These are phyloP conservation scores for Vinca minor DNA, from an alignment of 257 asterid species.

Conservation along the genomic window DNA sequence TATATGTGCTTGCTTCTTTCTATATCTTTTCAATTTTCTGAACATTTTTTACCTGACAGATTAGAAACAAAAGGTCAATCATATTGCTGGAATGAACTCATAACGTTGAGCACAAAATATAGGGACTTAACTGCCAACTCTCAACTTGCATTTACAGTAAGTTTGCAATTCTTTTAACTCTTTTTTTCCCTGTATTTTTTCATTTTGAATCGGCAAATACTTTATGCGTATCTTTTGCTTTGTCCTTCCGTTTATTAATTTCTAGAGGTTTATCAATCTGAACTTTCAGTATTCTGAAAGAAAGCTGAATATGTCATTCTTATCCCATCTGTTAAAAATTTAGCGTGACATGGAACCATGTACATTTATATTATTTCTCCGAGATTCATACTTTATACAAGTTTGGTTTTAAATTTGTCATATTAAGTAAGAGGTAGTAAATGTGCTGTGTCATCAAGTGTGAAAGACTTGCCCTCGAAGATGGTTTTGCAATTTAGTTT, in stretches of 20 bases:
- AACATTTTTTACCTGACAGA: constrained; percentile 34
- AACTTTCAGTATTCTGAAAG: not conserved
- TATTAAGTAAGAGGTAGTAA: too few species aligned
- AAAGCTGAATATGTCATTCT: not conserved
- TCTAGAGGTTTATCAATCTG: not conserved
- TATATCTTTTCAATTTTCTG: constrained; percentile 5
- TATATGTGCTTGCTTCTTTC: not conserved
- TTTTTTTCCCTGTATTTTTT: constrained; percentile 1
- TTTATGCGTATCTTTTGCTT: not conserved
- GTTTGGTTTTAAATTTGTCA: too few species aligned
- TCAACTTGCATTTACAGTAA: constrained; percentile 74
- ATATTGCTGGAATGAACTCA: constrained; percentile 84
- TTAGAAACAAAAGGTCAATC: constrained; percentile 76
- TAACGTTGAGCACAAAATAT: constrained; percentile 88
- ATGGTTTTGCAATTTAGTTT: too few species aligned
- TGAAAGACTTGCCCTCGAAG: too few species aligned
- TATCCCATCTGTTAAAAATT: too few species aligned
- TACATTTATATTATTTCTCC: too few species aligned
- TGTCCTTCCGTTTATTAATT: not conserved
- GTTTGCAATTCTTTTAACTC: constrained; percentile 20
- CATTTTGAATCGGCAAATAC: not conserved
- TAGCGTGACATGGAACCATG: too few species aligned
- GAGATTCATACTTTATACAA: too few species aligned
- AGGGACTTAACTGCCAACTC: constrained; percentile 90
- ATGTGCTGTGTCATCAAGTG: too few species aligned